phyloP scores from a whole-genome alignment of 352 stramenopile genomes.

The Discostella stelligera region DNA sequence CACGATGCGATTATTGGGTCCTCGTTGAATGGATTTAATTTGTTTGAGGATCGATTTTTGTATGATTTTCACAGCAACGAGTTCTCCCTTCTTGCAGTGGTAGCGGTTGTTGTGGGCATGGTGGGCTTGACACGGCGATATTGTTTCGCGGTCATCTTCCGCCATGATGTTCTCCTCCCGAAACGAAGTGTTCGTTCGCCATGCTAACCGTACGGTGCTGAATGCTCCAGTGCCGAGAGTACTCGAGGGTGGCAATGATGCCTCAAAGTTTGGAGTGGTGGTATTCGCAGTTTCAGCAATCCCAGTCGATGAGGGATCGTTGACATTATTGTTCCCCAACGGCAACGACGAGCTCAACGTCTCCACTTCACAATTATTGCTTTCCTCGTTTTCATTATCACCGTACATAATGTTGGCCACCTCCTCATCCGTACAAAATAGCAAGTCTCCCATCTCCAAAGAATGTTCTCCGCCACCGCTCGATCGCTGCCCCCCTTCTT shows the following conservation, averaged over 20 bases:
- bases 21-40: constrained; percentile 64
- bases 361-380: neutral
- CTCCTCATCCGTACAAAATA: constrained; percentile 45
- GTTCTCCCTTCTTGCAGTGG: constrained; percentile 29
- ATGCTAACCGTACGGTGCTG: constrained; percentile 66
- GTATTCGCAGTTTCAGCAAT: neutral
- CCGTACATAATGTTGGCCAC: constrained; percentile 30
- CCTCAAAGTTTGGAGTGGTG: neutral
- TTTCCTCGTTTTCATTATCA: neutral
- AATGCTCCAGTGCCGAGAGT: constrained; percentile 68
- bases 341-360: neutral
- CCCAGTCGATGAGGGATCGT: neutral
- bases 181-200: constrained; percentile 10
- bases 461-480: neutral
- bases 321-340: neutral
- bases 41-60: constrained; percentile 76
- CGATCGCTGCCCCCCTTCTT: neutral
- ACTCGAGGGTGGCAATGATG: constrained; percentile 32
- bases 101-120: neutral
- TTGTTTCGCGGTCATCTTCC: constrained; percentile 1
- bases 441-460: constrained; percentile 33
- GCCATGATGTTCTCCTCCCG: constrained; percentile 26
- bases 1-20: constrained; percentile 55
- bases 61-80: constrained; percentile 80
- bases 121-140: neutral